Base-by-base conservation (phyloP, 2,329 filamentous ascomycete species). In the Apiospora malaysiana region DNA sequence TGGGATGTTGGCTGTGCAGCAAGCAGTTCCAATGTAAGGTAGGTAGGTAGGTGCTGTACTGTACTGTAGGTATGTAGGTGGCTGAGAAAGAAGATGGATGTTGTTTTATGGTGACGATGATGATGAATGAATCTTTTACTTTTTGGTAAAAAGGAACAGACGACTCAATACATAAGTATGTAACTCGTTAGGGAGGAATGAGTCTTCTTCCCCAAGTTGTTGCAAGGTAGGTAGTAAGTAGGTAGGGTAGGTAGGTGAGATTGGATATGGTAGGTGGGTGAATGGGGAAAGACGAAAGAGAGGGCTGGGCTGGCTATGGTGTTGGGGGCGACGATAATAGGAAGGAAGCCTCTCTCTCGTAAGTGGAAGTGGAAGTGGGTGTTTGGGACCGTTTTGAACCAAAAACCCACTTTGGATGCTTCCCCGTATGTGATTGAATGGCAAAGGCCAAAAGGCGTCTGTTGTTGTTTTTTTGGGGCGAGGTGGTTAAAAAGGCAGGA, bases 231-330 rank as follows among this genome's bases (percentile, higher is more conserved):
- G 32, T 32, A 27, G 68, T 32, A 27, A 47, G 18, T 25, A 59
- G 45, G 27, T 40, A 14, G 6, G 32, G 32, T 32, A 40, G 37
- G 21, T 14, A 42, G 68, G 43, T 69, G 56, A 70, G 68, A 71
- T 70, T 45, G 42, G 12, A 45, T 45, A 45, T 63, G 56, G 56
- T 37, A 63, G 32, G 56, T 37, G 56, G 56, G 70, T 69, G 67
- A 71, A 70, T 72, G 67, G 59, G 66, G 69, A 72, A 75, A 59
- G 70, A 69, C 67, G 68, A 63, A 72, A 71, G 71, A 70, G 69
- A 73, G 56, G 56, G 56, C 51, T 59, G 51, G 51, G 25, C 27
- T 59, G 51, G 51, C 16, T 59, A 59, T 59, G 51, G 51, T 21
- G 25, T 63, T 63, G 56, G 56, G 27, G 56, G 32, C 56, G 27